Evolutionary conservation across 352 stramenopile species (phyloP), one percentile per base, ranked within the genome.

Genomic region (Elongisporangium senticosum): DNA sequence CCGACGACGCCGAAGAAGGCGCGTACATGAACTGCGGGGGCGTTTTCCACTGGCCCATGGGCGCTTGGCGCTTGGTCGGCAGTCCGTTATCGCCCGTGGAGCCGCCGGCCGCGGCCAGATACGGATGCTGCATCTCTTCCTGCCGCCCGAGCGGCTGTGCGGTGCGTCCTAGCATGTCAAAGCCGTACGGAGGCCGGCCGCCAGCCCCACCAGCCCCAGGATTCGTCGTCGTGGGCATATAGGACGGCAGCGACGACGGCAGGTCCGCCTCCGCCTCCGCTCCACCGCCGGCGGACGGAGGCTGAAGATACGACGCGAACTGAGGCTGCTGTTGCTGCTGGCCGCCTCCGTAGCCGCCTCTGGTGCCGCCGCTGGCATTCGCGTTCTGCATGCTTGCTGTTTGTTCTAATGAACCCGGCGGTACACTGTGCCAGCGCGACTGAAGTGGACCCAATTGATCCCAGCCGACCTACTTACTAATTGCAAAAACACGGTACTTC

Each of bases 241-340:
- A 92, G 19, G 83, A 90, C 47, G 83, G 83, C 58, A 92, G 62
- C n/a, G 83, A 87, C 14, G 68, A 83, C 17, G 83, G 83, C 51
- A 92, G 66, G 60, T 90, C 83, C 53, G 73, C 72, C 23, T 88
- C 79, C 43, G 61, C 64, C 23, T 68, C 65, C 26, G 56, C 14
- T 40, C 33, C 49, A 22, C 48, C 24, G 40, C 43, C 28, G 22
- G 49, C 17, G 6, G 26, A 26, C 15, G 56, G 26, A 26, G 56
- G 28, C 56, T 61, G 56, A 14, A 55, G 56, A 23, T 53, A 61
- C 28, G 48, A 54, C 26, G 53, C 48, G 49, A 61, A 61, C 49
- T 61, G 56, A 43, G 33, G 33, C 33, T 43, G 33, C 33, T 37
- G 26, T 11, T 37, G 26, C 26, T 43, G 33, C 33, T 43, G 33